Evolutionary conservation across 106 monocot genomes (phyloP), one percentile per base, ranked within the genome.

Genomic region (Posidonia australis): DNA sequence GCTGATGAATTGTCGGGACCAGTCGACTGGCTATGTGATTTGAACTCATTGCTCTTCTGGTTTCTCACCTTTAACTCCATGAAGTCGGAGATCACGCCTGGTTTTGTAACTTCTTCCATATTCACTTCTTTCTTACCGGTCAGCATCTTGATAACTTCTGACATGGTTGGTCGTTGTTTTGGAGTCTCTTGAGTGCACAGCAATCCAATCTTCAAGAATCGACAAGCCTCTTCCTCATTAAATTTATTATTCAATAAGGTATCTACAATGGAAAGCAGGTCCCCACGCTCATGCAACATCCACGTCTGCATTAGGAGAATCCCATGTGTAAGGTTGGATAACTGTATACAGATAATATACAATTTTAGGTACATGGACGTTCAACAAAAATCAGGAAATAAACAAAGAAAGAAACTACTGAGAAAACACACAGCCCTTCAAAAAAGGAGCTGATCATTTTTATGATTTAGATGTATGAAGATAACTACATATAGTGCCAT

Each of bases 111-210:
- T 9, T 10, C 48, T 14, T 72, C 53, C 22, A 29, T 18, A 10
- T 58, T 47, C 53, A 66, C 66, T 17, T 57, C 13, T 47, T 18
- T 56, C 66, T 74, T 46, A 46, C 73, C 73, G 1, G 58, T 66
- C 66, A 74, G 46, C 65, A 66, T 66, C 24, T 48, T 28, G 9
- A 74, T 29, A 9, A 74, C 65, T 12, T n/a, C 46, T 1, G 73
- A 74, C 73, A 74, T 74, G 25, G 57, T 55, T 20, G 73, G 73
- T 10, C 73, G 73, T 43, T 58, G 58, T 27, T 32, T 65, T 24
- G 73, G 73, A 19, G 30, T 66, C 14, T 74, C 73, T 47, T 74
- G 73, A 13, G 66, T 74, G 66, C 73, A 74, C 19, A 74, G 58
- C 29, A 74, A 30, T 1, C 66, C 66, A 9, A 74, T 36, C 13